Evolutionary conservation across 441 rosid species (phyloP), one percentile per base, ranked within the genome.

Genomic region (Croton laevigatus): DNA sequence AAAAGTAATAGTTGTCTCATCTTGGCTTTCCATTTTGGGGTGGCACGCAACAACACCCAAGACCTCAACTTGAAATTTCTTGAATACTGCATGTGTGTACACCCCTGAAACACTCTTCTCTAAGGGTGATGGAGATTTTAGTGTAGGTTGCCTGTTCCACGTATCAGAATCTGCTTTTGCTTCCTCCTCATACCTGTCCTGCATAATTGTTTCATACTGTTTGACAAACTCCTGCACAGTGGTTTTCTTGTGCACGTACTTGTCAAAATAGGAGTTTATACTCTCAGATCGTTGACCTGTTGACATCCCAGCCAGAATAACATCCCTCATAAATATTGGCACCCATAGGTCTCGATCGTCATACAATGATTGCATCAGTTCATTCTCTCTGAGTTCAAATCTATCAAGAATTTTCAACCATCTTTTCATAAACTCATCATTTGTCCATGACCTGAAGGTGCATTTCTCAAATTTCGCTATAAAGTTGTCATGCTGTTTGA

Each of bases 101-200:
- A 87, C 59, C 66, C 85, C 93, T 6, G 90, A 84, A 65, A 88
- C 91, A 80, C 87, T 81, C 79, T 92, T 92, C 80, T 90, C 97
- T 75, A 92, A 86, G 20, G 96, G 97, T 0, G 97, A 92, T 3
- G 97, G 96, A 73, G 96, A 92, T 82, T 80, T 92, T 76, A 92
- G 48, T 38, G 84, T 61, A 20, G 96, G 92, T 71, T 83, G 92
- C 75, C 85, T 89, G 80, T 86, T 90, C 96, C 96, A 85, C 17
- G 87, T 85, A 81, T 91, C 97, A 16, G 86, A 84, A 79, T 91
- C 96, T 51, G 96, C 96, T 77, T 86, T 91, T 69, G 94, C 87
- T 85, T 91, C 97, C 77, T 91, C 97, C 70, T 91, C 96, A 68
- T 82, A 91, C 76, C 94, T 83, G 75, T 91, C 97, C 76, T 73